Evolutionary conservation across 768 basidiomycete genomes (phyloP).

Genomic region (Russula lepida): DNA sequence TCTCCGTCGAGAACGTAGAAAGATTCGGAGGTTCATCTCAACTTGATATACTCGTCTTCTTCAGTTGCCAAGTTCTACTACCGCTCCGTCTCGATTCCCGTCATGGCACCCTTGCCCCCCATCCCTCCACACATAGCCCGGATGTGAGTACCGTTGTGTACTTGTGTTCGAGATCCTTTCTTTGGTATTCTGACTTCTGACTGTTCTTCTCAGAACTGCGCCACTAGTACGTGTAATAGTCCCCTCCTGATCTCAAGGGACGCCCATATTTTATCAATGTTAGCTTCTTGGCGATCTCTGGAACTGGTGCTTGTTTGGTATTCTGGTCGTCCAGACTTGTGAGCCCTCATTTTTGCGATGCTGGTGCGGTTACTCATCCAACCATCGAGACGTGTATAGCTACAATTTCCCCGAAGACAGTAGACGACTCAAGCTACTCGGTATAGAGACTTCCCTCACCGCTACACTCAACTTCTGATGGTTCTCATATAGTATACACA

Average conservation of each 20-base stretch:
- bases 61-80: not conserved
- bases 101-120: not conserved
- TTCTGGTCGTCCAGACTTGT: constrained; percentile 27
- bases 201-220: not conserved
- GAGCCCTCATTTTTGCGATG: constrained; percentile 1
- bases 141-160: not conserved
- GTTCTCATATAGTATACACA: constrained; percentile 21
- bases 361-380: not conserved
- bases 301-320: constrained; percentile 26
- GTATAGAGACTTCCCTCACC: not conserved
- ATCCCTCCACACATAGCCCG: not conserved
- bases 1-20: not conserved
- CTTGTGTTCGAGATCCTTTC: not conserved
- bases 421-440: not conserved
- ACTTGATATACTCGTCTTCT: not conserved
- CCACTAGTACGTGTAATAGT: not conserved
- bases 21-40: not conserved
- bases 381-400: constrained; percentile 9
- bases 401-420: constrained; percentile 4
- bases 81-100: not conserved
- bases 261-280: not conserved
- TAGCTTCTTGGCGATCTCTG: constrained; percentile 11
- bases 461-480: not conserved
- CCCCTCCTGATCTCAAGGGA: not conserved
- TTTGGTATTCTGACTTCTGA: not conserved